Conservation (phyloP, 208 protist genomes). For the Leishmania tarentolae region DNA sequence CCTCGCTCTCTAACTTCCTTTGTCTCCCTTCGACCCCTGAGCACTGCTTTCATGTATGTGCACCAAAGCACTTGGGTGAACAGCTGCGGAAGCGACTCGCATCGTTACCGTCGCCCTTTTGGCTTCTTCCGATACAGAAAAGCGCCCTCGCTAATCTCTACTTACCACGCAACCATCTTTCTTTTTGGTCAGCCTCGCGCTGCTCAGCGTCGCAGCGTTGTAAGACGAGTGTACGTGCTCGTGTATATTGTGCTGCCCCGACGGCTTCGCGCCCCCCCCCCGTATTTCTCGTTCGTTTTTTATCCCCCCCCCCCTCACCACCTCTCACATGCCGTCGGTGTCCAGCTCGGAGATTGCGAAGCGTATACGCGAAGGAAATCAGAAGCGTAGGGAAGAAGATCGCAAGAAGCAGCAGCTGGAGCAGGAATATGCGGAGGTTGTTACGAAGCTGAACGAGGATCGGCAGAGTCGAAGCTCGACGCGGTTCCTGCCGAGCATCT, state of each 20-base stretch:
- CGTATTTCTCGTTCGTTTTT: not conserved
- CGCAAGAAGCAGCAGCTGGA: conserved; percentile 64
- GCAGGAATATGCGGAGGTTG: conserved; percentile 54
- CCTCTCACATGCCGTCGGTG: conserved; percentile 6
- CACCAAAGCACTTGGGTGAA: not conserved
- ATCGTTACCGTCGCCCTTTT: no score
- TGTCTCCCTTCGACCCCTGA: not conserved
- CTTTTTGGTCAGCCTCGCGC: not conserved
- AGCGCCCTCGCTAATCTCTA: not conserved
- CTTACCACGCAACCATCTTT: not conserved
- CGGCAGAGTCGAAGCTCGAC: conserved; percentile 19
- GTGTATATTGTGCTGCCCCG: not conserved
- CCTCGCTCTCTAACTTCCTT: not conserved
- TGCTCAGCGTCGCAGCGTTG: not conserved
- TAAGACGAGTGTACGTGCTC: not conserved
- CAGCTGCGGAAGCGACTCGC: not conserved
- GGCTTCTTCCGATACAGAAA: not conserved
- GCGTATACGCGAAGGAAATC: conserved; percentile 65
- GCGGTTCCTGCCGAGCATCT: conserved; percentile 65
- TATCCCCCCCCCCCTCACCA: not conserved
- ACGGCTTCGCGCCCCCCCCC: not conserved
- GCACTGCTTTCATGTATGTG: not conserved
- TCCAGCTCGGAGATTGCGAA: conserved; percentile 44
- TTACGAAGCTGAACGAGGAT: conserved; percentile 29
- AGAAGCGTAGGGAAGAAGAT: conserved; percentile 56